Evolutionary conservation across 768 basidiomycete genomes (phyloP), one percentile per base, ranked within the genome.

Genomic region (Mycena alexandri): DNA sequence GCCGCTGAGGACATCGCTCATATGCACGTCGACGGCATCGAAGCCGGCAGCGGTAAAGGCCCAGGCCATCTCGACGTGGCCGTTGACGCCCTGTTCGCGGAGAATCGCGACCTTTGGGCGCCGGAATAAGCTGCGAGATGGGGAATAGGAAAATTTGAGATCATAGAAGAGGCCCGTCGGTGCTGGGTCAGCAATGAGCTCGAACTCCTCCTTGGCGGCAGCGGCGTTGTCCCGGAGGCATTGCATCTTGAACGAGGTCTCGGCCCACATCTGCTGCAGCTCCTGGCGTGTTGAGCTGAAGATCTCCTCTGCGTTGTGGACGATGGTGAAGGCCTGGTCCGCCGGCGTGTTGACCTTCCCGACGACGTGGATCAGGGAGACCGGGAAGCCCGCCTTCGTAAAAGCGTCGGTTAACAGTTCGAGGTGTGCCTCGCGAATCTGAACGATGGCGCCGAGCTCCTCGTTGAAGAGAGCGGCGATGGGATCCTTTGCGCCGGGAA

Each of bases 21-120:
- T 99, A 80, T 99, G 98, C 6, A 99, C 94, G 75, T 99, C 98
- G 59, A 98, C 84, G 11, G 97, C 92, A 71, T 94, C 92, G 77
- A 99, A 99, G 12, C 98, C 98, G 11, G 96, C 96, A 3, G 88
- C 92, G 9, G 90, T 86, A 82, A 99, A 99, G 29, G 96, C 89
- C 95, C 96, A 99, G 1, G 93, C 98, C 98, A 99, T 98, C 82
- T 99, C 98, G 34, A 94, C 84, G 55, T 99, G 96, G 3, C 98
- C 98, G 77, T 99, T 99, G 65, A 99, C 96, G 67, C 98, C 98
- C 76, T 99, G 98, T 79, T 99, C 98, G 56, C 98, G 92, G 34
- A 99, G 86, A 72, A 99, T 95, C 24, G 96, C 97, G 33, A 99
- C 94, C 76, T 89, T 91, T 9, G 98, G 98, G 0, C 92, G 89